Conservation (phyloP, 2,329 filamentous ascomycete species). For the Xylariaceae sp. region DNA sequence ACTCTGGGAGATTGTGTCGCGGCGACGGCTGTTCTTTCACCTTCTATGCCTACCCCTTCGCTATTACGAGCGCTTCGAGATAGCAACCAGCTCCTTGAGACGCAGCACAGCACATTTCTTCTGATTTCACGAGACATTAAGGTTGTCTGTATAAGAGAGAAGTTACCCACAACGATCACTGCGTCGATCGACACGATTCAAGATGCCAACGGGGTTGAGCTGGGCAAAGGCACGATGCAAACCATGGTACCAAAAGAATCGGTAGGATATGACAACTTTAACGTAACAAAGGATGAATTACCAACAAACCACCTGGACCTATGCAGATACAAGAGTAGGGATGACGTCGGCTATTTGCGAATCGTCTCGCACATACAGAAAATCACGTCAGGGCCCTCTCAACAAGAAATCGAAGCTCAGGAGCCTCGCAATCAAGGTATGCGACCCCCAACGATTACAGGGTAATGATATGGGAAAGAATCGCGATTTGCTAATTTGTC, state of each 20-base stretch:
- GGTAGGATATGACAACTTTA: slow-evolving; percentile 38
- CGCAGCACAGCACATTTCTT: slow-evolving; percentile 39
- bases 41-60: slow-evolving; percentile 31
- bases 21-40: slow-evolving; percentile 38
- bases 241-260: slow-evolving; percentile 40
- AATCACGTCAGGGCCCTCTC: slow-evolving; percentile 35
- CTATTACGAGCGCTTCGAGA: slow-evolving; percentile 37
- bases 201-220: slow-evolving; percentile 35
- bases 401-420: slow-evolving; percentile 37
- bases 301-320: slow-evolving; percentile 37
- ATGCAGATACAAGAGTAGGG: slow-evolving; percentile 36
- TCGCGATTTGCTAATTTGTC: not conserved
- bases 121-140: slow-evolving; percentile 43
- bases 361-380: slow-evolving; percentile 38
- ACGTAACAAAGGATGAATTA: slow-evolving; percentile 40
- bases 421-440: slow-evolving; percentile 44
- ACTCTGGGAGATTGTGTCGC: slow-evolving; percentile 40
- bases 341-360: slow-evolving; percentile 37
- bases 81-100: slow-evolving; percentile 37
- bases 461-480: not conserved
- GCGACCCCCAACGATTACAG: not conserved
- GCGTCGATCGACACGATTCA: slow-evolving; percentile 33
- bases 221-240: slow-evolving; percentile 37
- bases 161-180: slow-evolving; percentile 35
- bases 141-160: slow-evolving; percentile 41